These are phyloP conservation scores for Phylloporus sp. DNA, from an alignment of 768 basidiomycete species.

Conservation along the genomic window DNA sequence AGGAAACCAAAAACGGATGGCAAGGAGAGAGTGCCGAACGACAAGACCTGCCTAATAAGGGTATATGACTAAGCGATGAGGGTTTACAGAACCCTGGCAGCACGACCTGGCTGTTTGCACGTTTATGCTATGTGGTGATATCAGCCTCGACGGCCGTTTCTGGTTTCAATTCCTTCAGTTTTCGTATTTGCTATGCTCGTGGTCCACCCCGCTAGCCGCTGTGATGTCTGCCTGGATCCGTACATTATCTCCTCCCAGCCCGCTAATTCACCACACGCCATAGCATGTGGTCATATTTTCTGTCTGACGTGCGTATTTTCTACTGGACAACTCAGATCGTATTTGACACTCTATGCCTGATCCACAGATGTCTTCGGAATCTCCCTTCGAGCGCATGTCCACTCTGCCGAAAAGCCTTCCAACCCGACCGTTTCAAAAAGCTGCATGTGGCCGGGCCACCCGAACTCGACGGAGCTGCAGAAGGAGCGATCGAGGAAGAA, in stretches of 20 bases:
- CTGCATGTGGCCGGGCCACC: conserved; percentile 57
- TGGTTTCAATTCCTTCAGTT: conserved; percentile 20
- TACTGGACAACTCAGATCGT: conserved; percentile 12
- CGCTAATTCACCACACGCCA: conserved; percentile 58
- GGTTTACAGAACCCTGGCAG: conserved; percentile 19
- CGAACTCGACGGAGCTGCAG: conserved; percentile 32
- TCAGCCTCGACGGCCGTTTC: conserved; percentile 25
- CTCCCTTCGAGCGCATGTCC: conserved; percentile 56
- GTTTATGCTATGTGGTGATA: conserved; percentile 35
- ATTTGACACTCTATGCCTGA: conserved; percentile 2
- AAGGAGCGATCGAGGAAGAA: conserved; percentile 41
- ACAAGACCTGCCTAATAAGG: conserved; percentile 19
- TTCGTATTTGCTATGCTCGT: conserved; percentile 47
- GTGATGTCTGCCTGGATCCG: conserved; percentile 71
- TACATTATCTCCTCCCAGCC: conserved; percentile 50
- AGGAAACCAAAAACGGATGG: not conserved
- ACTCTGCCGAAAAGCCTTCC: conserved; percentile 61
- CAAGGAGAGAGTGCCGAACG: not conserved
- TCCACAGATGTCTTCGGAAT: conserved; percentile 52
- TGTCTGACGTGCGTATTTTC: conserved; percentile 53
- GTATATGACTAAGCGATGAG: conserved; percentile 21
- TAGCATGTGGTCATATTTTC: conserved; percentile 77
- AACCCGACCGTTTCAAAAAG: conserved; percentile 56
- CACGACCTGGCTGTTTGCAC: conserved; percentile 24
- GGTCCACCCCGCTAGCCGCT: conserved; percentile 65